Base-by-base conservation (phyloP, 2,329 filamentous ascomycete species). In the Clarireedia monteithiana region DNA sequence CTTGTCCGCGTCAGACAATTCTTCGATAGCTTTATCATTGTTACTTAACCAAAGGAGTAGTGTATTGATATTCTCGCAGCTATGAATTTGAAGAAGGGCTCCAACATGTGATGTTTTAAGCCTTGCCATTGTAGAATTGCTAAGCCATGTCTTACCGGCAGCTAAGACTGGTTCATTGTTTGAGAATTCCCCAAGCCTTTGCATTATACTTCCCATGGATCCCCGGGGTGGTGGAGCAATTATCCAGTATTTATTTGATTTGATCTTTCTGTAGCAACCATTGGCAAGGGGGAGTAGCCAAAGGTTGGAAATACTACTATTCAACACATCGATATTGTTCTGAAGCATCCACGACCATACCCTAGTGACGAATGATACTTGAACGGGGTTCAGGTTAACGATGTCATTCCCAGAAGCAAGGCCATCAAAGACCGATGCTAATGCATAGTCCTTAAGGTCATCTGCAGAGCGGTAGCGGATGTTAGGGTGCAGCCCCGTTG, bases 261-360 rank as follows among this genome's bases (percentile, higher is more conserved):
- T 59, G 2, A 65, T 30, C 48, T 63, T 62, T 39, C 64, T 60
- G 53, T 65, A 60, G 9, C 44, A 49, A 1, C 62, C 56, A 46
- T 64, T 63, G 26, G 55, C 58, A 5, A 65, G 39, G 2, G 67
- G 67, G 7, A 69, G 40, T 4, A 69, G 56, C 67, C 67, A 69
- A 12, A 69, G 50, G 20, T 27, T 34, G 23, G 53, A 58, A 14
- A 65, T 15, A 6, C 50, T 30, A 7, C 51, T 38, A 50, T 58
- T 48, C 14, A 42, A 17, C 9, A 63, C 45, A 24, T 58, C 42
- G 45, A 60, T n/a, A 1, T 24, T 39, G 44, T 60, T 60, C 5
- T 48, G 45, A 24, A 45, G 55, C 24, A 69, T 63, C 53, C 64
- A 66, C 0, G 15, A 36, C 60, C 59, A 61, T 0, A 48, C 36